Base-by-base conservation (phyloP, 345 rosid species). In the Crucihimalaya himalaica region DNA sequence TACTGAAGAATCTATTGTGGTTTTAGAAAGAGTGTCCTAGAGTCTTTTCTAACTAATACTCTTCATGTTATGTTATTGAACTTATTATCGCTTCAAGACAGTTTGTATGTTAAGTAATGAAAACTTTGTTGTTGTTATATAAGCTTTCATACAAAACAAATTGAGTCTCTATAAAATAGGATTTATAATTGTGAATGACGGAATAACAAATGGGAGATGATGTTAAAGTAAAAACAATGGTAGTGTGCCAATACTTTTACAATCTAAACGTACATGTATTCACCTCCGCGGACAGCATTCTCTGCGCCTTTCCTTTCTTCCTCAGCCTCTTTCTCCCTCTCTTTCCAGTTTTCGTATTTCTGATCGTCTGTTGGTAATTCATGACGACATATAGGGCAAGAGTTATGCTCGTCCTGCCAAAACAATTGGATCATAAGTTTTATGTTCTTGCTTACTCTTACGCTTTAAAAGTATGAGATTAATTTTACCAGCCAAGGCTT, bases 401-500 rank as follows among this genome's bases (percentile, higher is more conserved):
- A 92, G 85, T 95, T 95, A 80, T 92, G 93, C 73, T 86, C 97
- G 63, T 95, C 93, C 99, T 88, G 88, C 70, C 70, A 68, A 48
- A 10, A 50, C 42, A 37, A 46, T 18, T 25, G 19, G 46, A 37
- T 34, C 27, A 43, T 63, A 37, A 63, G 56, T 31, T 40, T 18
- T 21, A 8, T 13, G 29, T 52, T 52, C 64, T 34, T 29, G 0
- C 20, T 23, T 12, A 58, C 19, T n/a, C 21, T 9, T 21, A 52
- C 29, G 16, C 48, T 34, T 1, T 1, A 0, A 58, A 19, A 16
- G 27, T 3, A 35, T 5, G 10, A 0, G 1, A 42, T 15, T 56
- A 46, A 21, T 20, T 25, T 54, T 82, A 94, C 99, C 97, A 94
- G 97, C 98, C 98, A 94, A 46, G 97, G 99, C 85, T 95, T 95